phyloP scores from a whole-genome alignment of 1,284 basidiomycete genomes.

The Trichosporon asahii region DNA sequence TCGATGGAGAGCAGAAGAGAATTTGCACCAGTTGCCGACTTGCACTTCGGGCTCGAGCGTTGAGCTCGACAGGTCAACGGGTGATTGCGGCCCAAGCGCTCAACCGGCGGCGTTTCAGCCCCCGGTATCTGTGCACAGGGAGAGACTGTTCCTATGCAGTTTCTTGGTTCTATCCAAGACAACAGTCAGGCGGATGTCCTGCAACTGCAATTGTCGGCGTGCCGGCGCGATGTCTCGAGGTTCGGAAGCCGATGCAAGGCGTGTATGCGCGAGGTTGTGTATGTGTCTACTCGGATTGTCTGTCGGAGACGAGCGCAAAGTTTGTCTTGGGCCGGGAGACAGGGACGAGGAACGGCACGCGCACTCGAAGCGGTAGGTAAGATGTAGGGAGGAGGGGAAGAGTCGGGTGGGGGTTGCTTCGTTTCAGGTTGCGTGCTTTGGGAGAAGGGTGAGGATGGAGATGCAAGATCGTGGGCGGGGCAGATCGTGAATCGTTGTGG shows the following conservation, averaged over 20 bases:
- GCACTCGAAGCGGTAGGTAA: not conserved
- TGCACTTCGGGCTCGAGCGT: constrained; percentile 7
- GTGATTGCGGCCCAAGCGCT: constrained; percentile 10
- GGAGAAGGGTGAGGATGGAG: not conserved
- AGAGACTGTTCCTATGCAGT: not conserved
- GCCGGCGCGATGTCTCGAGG: not conserved
- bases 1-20: not conserved
- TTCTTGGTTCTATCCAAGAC: not conserved
- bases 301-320: not conserved
- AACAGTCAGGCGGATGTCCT: not conserved
- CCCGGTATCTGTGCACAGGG: constrained; percentile 8
- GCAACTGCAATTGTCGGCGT: not conserved
- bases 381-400: not conserved
- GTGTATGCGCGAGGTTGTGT: not conserved
- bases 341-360: not conserved
- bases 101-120: constrained; percentile 6
- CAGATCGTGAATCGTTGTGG: not conserved
- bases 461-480: not conserved
- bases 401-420: not conserved
- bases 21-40: constrained; percentile 2
- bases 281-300: not conserved
- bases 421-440: constrained; percentile 5
- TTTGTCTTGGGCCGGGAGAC: not conserved
- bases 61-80: not conserved
- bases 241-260: not conserved